These are phyloP conservation scores for Mycena maculata DNA, from an alignment of 768 basidiomycete species.

Conservation along the genomic window DNA sequence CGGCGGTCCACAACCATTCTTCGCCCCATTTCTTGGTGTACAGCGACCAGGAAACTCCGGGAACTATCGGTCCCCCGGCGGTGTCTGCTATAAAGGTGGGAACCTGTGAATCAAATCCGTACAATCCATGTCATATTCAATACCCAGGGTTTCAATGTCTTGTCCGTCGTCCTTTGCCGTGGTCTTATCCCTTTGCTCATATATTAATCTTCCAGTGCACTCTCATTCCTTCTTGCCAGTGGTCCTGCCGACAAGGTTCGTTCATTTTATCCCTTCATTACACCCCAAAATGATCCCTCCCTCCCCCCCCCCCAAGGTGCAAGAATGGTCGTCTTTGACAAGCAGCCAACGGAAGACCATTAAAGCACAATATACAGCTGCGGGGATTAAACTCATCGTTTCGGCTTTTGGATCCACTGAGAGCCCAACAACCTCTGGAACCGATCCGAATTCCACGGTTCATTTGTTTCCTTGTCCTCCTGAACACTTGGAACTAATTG, in stretches of 20 bases:
- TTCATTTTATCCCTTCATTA: no score
- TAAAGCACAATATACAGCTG: conserved; percentile 64
- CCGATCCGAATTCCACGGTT: conserved; percentile 47
- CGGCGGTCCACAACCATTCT: conserved; percentile 35
- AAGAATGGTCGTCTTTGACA: conserved; percentile 63
- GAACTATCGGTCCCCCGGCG: conserved; percentile 60
- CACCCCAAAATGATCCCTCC: background rate
- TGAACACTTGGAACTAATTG: background rate
- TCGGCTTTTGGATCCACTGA: conserved; percentile 73
- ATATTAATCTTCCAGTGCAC: conserved; percentile 44
- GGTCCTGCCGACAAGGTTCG: conserved; percentile 67
- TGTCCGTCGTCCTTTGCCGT: conserved; percentile 47
- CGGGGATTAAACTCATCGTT: conserved; percentile 72
- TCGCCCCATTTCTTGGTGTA: conserved; percentile 65
- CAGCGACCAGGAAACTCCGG: conserved; percentile 55
- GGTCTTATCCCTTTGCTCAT: background rate
- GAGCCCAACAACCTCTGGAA: conserved; percentile 64
- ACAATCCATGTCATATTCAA: background rate
- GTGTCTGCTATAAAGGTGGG: conserved; percentile 56
- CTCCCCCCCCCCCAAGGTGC: conserved; percentile 47
- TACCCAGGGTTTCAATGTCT: conserved; percentile 66
- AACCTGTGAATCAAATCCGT: no score
- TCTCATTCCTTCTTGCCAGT: conserved; percentile 65
- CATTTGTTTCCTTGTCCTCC: background rate
- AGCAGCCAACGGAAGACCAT: conserved; percentile 57